Conservation (phyloP, 73 alveolate genomes). For the Paramecium primaurelia region DNA sequence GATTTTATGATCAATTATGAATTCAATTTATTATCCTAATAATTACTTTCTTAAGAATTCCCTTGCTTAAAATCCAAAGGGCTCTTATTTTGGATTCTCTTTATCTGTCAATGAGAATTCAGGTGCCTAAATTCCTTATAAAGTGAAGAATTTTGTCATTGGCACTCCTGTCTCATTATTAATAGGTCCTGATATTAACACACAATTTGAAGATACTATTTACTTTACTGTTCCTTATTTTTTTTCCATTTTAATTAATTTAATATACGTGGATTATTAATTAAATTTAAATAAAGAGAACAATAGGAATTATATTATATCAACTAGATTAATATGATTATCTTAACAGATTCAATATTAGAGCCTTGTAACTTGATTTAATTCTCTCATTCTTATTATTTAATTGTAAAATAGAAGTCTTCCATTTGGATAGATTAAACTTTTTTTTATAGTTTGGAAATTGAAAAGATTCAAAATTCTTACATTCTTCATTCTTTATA, state of each 20-base stretch:
- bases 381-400: background rate
- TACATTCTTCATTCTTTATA: background rate
- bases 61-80: conserved; percentile 71
- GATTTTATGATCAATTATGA: conserved; percentile 62
- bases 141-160: background rate
- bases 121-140: conserved; percentile 34
- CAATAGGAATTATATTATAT: background rate
- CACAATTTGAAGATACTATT: conserved; percentile 26
- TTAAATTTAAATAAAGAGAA: background rate
- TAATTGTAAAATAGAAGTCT: background rate
- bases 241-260: conserved; percentile 35
- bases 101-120: conserved; percentile 38
- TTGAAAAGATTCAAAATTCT: background rate
- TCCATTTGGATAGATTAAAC: background rate
- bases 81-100: conserved; percentile 66
- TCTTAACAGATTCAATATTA: background rate
- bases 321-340: background rate
- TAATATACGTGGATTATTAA: conserved; percentile 35
- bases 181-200: conserved; percentile 24
- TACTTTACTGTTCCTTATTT: conserved; percentile 24
- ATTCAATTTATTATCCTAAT: conserved; percentile 66
- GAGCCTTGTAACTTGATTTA: background rate
- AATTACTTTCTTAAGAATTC: conserved; percentile 71
- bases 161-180: conserved; percentile 27
- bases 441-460: background rate